Evolutionary conservation across 139 green algal genomes (phyloP).

Genomic region (Chloropicon primus): DNA sequence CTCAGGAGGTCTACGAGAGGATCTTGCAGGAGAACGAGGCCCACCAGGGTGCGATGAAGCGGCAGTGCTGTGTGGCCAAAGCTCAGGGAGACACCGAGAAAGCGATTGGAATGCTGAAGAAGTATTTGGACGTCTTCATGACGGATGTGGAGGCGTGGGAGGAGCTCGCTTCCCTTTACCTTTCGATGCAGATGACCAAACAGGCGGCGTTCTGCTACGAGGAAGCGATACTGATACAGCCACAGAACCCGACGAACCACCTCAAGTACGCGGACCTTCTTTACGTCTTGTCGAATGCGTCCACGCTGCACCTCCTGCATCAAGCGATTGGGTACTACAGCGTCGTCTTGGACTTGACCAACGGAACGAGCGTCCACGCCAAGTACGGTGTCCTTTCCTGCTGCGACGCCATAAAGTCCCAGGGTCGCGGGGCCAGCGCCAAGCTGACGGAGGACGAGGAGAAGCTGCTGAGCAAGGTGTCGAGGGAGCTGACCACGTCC

Average conservation of each 20-base stretch:
- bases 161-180: constrained; percentile 8
- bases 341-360: constrained; percentile 10
- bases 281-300: constrained; percentile 1
- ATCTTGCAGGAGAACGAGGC: not conserved
- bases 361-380: constrained; percentile 2
- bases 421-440: not conserved
- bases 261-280: constrained; percentile 3
- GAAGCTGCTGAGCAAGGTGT: not conserved
- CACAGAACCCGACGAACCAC: not conserved
- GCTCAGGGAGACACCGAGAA: not conserved
- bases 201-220: constrained; percentile 14
- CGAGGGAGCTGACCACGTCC: not conserved
- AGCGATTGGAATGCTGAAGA: constrained; percentile 1
- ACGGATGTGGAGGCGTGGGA: constrained; percentile 13
- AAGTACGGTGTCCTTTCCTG: constrained; percentile 3
- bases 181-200: not conserved
- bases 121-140: constrained; percentile 12
- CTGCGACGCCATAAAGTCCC: not conserved
- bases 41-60: not conserved
- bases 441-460: not conserved
- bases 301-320: not conserved
- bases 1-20: not conserved
- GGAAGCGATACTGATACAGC: constrained; percentile 3
- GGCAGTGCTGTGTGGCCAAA: not conserved
- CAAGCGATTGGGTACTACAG: constrained; percentile 8